A percentile compares a stretch with the other conserved stretches of the same genome.
Conservation (phyloP, 192 early-diverging fungal species). For the Podila epigama region DNA sequence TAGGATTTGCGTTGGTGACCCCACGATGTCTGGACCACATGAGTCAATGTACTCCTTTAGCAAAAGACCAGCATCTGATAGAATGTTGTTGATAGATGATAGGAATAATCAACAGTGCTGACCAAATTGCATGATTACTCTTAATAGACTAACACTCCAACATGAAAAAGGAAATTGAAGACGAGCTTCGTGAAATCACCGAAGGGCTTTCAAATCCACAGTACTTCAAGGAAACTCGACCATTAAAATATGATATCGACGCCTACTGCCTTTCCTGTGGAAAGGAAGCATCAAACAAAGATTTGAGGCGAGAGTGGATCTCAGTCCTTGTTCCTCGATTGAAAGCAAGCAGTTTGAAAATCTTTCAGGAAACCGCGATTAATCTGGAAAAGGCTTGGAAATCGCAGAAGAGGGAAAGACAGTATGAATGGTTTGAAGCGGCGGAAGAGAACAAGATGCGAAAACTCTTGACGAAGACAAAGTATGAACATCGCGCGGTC, state of each 20-base stretch:
- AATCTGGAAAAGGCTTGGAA: conserved; percentile 8
- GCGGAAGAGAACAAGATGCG: conserved; percentile 5
- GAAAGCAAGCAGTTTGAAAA: conserved; percentile 11
- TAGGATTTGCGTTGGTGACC: not conserved
- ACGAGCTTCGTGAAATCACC: conserved; percentile 5
- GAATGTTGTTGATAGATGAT: too few species aligned
- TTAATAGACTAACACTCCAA: too few species aligned
- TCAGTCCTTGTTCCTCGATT: conserved; percentile 4
- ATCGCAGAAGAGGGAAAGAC: conserved; percentile 6
- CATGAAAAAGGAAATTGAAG: conserved; percentile 4
- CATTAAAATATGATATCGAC: conserved; percentile 5
- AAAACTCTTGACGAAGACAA: conserved; percentile 6
- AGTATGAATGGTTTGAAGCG: not conserved
- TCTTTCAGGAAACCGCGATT: conserved; percentile 11
- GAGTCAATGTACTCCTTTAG: not conserved
- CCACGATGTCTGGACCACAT: conserved; percentile 1
- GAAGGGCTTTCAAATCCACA: conserved; percentile 18
- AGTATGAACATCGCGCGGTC: conserved; percentile 4
- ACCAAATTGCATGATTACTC: too few species aligned
- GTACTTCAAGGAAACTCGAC: conserved; percentile 18
- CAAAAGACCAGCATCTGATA: not conserved
- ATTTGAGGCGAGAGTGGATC: conserved; percentile 2
- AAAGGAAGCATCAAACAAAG: conserved; percentile 8
- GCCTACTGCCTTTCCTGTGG: conserved; percentile 10
- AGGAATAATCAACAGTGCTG: too few species aligned